Base-by-base conservation (phyloP, 257 asterid species). In the Solanum acaule region DNA sequence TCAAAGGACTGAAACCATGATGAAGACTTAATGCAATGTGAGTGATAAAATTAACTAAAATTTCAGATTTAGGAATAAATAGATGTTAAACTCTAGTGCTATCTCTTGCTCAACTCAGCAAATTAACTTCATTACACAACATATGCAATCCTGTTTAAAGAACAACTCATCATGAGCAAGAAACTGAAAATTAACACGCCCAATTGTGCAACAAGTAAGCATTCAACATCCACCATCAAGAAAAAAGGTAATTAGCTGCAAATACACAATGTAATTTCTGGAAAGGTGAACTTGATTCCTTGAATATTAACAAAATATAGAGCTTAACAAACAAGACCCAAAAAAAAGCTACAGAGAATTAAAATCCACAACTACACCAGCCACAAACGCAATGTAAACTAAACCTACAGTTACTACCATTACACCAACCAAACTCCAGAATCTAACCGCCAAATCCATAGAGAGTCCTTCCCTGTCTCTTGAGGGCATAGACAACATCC, bases 401-500 rank as follows among this genome's bases (percentile, higher is more conserved):
- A n/a, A n/a, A n/a, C n/a, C n/a, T n/a, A n/a, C n/a, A n/a, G n/a
- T n/a, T n/a, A n/a, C n/a, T n/a, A n/a, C n/a, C n/a, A n/a, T n/a
- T n/a, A n/a, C n/a, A n/a, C n/a, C n/a, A n/a, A n/a, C n/a, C n/a
- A n/a, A n/a, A n/a, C n/a, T n/a, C n/a, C n/a, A n/a, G n/a, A n/a
- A 42, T 16, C 85, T 79, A 79, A 44, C 89, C 90, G 16, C 90
- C 89, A n/a, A 79, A 89, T 0, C 93, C 91, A 29, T 92, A 92
- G 20, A 92, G 90, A 20, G 93, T 92, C 86, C 93, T 89, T 2
- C 92, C 92, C 78, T 92, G 92, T 59, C 93, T 90, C 88, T 92
- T 92, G 10, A 92, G 44, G 0, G 93, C 92, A 8, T 90, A 90
- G 2, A 90, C 92, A 7, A 90, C 90, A 18, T 90, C 92, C 90